Evolutionary conservation across 2,329 filamentous ascomycete genomes (phyloP).

Genomic region (Mycosphaerella sp.): DNA sequence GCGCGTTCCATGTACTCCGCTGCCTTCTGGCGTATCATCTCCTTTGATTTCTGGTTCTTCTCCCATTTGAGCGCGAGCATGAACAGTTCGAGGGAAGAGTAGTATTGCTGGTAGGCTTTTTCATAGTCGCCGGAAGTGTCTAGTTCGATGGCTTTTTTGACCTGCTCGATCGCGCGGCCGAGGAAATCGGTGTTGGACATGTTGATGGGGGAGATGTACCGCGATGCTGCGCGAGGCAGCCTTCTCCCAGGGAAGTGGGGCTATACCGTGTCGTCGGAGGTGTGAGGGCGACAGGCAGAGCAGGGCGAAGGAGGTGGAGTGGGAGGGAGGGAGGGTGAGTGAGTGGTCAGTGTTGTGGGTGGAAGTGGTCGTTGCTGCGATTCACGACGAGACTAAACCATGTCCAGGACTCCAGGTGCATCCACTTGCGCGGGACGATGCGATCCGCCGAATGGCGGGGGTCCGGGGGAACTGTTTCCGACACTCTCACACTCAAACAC

Average conservation of each 20-base stretch:
- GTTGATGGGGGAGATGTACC: not conserved
- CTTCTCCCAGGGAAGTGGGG: not conserved
- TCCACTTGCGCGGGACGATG: no score
- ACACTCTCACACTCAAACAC: no score
- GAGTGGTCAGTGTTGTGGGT: no score
- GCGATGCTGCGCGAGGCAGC: constrained; percentile 10
- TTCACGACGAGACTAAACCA: no score
- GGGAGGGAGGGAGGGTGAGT: no score
- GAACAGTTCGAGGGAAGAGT: constrained; percentile 91
- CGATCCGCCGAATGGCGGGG: no score
- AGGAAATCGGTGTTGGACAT: constrained; percentile 98
- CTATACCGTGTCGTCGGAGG: not conserved
- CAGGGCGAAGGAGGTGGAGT: not conserved
- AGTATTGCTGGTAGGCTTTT: constrained; percentile 94
- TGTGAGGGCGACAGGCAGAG: not conserved
- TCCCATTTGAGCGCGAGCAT: constrained; percentile 99
- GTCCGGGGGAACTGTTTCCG: no score
- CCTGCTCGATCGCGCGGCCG: constrained; percentile 89
- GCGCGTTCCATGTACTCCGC: constrained; percentile 97
- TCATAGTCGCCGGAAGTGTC: constrained; percentile 96
- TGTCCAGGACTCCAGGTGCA: no score
- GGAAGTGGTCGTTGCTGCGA: no score
- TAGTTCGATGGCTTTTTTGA: constrained; percentile 95
- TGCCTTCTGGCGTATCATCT: constrained; percentile 93
- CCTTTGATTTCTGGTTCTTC: constrained; percentile 95